Percentiles rank a stretch among this genome's conserved stretches.
phyloP scores from a whole-genome alignment of 495 filamentous ascomycete genomes.

The Parmelia sp. region DNA sequence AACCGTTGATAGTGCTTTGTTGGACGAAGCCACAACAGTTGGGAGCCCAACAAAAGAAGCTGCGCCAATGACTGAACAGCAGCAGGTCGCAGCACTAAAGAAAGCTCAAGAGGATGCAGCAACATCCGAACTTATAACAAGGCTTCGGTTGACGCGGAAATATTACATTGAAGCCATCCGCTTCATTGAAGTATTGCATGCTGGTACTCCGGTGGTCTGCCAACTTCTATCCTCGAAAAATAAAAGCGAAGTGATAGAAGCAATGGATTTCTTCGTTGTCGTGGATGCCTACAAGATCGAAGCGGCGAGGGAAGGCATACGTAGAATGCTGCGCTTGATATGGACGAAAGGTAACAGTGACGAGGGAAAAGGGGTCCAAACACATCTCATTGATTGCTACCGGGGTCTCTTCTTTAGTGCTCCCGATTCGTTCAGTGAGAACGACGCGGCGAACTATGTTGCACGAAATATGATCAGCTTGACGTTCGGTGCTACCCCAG shows the following conservation, averaged over 20 bases:
- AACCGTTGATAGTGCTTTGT: constrained; percentile 65
- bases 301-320: constrained; percentile 79
- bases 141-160: constrained; percentile 76
- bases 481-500: constrained; percentile 89
- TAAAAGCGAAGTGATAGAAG: constrained; percentile 96
- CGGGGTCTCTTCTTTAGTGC: constrained; percentile 93
- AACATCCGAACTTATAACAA: constrained; percentile 73
- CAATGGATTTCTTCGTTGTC: constrained; percentile 97
- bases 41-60: constrained; percentile 57
- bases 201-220: constrained; percentile 66
- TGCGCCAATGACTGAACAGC: constrained; percentile 53
- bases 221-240: constrained; percentile 89
- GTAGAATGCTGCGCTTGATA: constrained; percentile 90
- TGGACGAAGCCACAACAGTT: constrained; percentile 83
- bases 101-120: constrained; percentile 70
- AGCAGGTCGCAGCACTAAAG: constrained; percentile 43
- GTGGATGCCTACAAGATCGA: constrained; percentile 93
- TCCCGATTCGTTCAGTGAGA: constrained; percentile 74
- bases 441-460: constrained; percentile 92
- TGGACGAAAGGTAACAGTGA: constrained; percentile 99
- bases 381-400: constrained; percentile 95
- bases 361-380: constrained; percentile 96
- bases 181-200: constrained; percentile 91
- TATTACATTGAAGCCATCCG: constrained; percentile 88
- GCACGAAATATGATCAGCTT: constrained; percentile 98